Percentiles rank a stretch among this genome's conserved stretches.
Evolutionary conservation across 2,329 filamentous ascomycete genomes (phyloP).

Genomic region (Ascochyta fabae): DNA sequence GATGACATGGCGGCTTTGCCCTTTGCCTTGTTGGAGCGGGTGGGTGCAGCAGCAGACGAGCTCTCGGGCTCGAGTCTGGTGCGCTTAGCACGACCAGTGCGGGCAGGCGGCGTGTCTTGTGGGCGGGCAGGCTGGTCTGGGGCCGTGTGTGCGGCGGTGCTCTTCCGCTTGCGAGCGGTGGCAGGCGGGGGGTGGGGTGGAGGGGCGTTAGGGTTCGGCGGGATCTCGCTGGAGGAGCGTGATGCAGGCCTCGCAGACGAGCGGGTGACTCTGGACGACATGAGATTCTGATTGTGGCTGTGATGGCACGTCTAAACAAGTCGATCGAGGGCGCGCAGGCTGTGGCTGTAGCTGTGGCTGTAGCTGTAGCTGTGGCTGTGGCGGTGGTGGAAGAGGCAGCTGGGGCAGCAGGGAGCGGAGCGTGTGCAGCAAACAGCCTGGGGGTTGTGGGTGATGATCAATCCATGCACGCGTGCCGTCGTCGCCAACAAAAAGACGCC

Average conservation of each 20-base stretch:
- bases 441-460: slow-evolving; percentile 11
- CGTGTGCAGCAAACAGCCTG: slow-evolving; percentile 24
- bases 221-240: slow-evolving; percentile 54
- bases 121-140: slow-evolving; percentile 57
- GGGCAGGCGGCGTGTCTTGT: slow-evolving; percentile 42
- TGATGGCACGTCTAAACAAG: slow-evolving; percentile 20
- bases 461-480: slow-evolving; percentile 15
- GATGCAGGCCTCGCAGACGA: slow-evolving; percentile 91
- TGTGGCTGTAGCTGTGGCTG: slow-evolving; percentile 36
- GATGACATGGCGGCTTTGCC: slow-evolving; percentile 72
- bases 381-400: slow-evolving; percentile 15
- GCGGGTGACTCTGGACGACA: slow-evolving; percentile 96
- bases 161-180: slow-evolving; percentile 78
- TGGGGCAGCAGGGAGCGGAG: slow-evolving; percentile 35
- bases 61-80: slow-evolving; percentile 70
- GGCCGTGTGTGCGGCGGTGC: slow-evolving; percentile 54
- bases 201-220: slow-evolving; percentile 51
- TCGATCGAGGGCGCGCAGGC: slow-evolving; percentile 38
- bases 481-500: neutral
- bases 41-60: slow-evolving; percentile 48
- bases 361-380: slow-evolving; percentile 35
- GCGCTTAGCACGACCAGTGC: slow-evolving; percentile 53
- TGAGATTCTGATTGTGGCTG: slow-evolving; percentile 65
- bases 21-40: slow-evolving; percentile 64
- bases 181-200: slow-evolving; percentile 55